These are phyloP conservation scores for Tolypocladium tropicale DNA, from an alignment of 2,329 filamentous ascomycete genomes.

Conservation along the genomic window DNA sequence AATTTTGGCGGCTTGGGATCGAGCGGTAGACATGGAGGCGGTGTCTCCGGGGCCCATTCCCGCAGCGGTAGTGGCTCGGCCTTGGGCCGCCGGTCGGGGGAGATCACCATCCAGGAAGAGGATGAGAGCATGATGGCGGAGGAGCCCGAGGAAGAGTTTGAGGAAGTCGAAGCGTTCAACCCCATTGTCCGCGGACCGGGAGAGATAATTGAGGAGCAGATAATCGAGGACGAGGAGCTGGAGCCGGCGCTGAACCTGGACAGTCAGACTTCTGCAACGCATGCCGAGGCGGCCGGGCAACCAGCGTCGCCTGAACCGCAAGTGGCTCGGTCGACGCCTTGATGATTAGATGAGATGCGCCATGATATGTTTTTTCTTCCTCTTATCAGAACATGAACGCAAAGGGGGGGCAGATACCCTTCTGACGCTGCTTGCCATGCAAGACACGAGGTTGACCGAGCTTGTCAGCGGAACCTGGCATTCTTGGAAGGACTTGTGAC, in stretches of 20 bases:
- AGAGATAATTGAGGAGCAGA: slow-evolving; percentile 35
- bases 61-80: slow-evolving; percentile 53
- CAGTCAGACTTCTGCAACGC: neutral
- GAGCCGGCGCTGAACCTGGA: slow-evolving; percentile 5
- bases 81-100: slow-evolving; percentile 57
- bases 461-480: neutral
- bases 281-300: neutral
- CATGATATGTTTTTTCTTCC: neutral
- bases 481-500: neutral
- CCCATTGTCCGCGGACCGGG: slow-evolving; percentile 36
- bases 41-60: slow-evolving; percentile 30
- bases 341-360: neutral
- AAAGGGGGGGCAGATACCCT: neutral
- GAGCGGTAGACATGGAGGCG: slow-evolving; percentile 24
- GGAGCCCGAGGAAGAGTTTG: slow-evolving; percentile 36
- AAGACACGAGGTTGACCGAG: neutral
- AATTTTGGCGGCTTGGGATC: slow-evolving; percentile 35
- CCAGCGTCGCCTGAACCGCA: neutral
- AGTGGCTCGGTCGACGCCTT: neutral
- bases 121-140: slow-evolving; percentile 41
- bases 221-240: slow-evolving; percentile 30
- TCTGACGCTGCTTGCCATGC: neutral
- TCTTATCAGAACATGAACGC: neutral
- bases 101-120: slow-evolving; percentile 63
- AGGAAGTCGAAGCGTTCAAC: slow-evolving; percentile 50